phyloP scores from a whole-genome alignment of 108 stramenopile genomes.

The Cyclotella atomus region DNA sequence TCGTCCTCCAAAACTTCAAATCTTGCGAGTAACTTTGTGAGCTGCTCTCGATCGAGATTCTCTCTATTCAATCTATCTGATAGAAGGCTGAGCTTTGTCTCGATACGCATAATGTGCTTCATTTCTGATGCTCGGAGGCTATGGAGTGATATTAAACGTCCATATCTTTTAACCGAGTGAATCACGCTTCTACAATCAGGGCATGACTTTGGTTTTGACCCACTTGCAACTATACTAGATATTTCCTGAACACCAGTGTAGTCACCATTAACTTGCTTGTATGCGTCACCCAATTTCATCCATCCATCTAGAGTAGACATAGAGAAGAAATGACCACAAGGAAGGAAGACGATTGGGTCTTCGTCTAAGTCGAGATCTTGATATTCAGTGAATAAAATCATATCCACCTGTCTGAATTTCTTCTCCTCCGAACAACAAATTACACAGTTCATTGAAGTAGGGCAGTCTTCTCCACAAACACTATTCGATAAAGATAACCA shows the following conservation, averaged over 20 bases:
- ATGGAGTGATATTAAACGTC: conserved; percentile 33
- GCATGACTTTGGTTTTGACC: conserved; percentile 32
- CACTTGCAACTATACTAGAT: conserved; percentile 2
- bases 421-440: conserved; percentile 31
- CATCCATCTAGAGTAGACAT: conserved; percentile 44
- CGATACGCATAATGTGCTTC: conserved; percentile 44
- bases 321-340: conserved; percentile 51
- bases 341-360: conserved; percentile 48
- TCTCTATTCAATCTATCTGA: not conserved
- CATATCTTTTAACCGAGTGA: conserved; percentile 45
- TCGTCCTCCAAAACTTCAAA: conserved; percentile 4
- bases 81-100: conserved; percentile 11
- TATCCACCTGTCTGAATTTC: conserved; percentile 32
- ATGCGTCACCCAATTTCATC: conserved; percentile 29
- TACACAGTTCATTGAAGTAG: conserved; percentile 32
- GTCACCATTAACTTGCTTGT: conserved; percentile 26
- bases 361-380: conserved; percentile 42
- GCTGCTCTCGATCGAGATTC: not conserved
- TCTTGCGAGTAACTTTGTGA: conserved; percentile 2
- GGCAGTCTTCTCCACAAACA: conserved; percentile 59
- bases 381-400: conserved; percentile 36
- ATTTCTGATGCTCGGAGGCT: conserved; percentile 36
- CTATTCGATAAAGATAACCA: too few species aligned
- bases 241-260: conserved; percentile 4
- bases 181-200: conserved; percentile 49